Evolutionary conservation across 176 grass and related monocot species (phyloP).

Genomic region (Lolium multiflorum): DNA sequence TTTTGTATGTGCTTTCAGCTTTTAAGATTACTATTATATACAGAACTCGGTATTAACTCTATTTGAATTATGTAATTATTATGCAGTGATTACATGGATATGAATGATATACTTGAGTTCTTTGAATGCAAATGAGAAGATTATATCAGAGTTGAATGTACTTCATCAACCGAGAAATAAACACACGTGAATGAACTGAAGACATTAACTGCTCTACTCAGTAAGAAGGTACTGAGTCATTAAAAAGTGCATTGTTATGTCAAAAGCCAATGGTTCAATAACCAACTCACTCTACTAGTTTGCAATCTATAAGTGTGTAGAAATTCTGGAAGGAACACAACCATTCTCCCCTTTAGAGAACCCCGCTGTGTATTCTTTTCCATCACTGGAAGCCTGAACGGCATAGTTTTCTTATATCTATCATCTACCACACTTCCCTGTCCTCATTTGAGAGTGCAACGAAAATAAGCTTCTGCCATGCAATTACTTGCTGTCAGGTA

Average conservation of each 20-base stretch:
- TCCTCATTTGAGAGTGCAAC: no score
- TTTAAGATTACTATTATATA: no score
- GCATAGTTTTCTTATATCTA: no score
- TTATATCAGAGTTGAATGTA: conserved; percentile 89
- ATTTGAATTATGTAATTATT: conserved; percentile 27
- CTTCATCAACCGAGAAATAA: conserved; percentile 57
- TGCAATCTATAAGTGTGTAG: not conserved
- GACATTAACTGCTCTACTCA: conserved; percentile 84
- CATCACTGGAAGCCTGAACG: no score
- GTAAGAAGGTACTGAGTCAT: conserved; percentile 72
- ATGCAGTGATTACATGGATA: conserved; percentile 89
- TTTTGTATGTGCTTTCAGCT: no score
- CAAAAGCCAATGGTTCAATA: not conserved
- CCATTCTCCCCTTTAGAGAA: no score
- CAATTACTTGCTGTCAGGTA: no score
- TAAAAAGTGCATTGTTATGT: conserved; percentile 2
- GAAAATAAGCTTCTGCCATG: no score
- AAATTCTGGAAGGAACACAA: not conserved
- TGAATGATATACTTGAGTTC: conserved; percentile 89
- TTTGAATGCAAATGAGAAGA: conserved; percentile 98
- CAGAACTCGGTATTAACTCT: not conserved
- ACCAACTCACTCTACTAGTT: not conserved
- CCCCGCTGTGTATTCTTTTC: no score
- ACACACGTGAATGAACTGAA: conserved; percentile 78
- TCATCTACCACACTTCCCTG: no score